A percentile compares a stretch with the other conserved stretches of the same genome.
phyloP scores from a whole-genome alignment of 345 rosid species.

The Hibiscus tridactylites region DNA sequence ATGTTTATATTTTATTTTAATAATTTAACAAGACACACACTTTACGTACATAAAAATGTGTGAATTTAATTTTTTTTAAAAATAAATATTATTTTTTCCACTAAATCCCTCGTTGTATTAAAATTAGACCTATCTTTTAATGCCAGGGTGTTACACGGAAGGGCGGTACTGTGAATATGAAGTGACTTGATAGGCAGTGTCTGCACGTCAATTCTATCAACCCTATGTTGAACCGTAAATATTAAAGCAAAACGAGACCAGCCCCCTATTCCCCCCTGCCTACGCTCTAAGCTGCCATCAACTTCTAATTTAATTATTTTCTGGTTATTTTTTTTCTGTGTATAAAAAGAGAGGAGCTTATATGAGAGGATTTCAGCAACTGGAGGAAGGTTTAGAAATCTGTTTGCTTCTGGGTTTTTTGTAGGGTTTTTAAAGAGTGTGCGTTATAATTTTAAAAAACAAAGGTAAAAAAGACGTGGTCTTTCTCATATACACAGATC shows the following conservation, averaged over 20 bases:
- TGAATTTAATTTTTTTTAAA: no score
- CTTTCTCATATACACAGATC: slow-evolving; percentile 36
- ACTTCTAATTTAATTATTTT: neutral
- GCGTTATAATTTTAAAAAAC: neutral
- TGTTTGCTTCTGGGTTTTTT: slow-evolving; percentile 16
- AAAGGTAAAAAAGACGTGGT: slow-evolving; percentile 5
- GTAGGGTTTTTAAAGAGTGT: slow-evolving; percentile 16
- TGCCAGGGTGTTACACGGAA: slow-evolving; percentile 28
- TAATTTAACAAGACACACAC: no score
- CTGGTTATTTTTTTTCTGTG: slow-evolving; percentile 5
- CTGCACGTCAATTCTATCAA: slow-evolving; percentile 33
- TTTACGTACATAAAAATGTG: no score
- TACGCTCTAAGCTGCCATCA: no score
- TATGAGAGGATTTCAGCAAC: neutral
- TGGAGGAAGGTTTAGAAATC: neutral
- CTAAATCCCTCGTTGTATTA: neutral
- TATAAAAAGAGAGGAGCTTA: neutral
- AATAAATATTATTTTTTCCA: no score
- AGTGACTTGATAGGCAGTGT: slow-evolving; percentile 38
- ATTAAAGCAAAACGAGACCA: slow-evolving; percentile 8
- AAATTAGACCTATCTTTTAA: slow-evolving; percentile 18
- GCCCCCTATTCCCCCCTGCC: neutral
- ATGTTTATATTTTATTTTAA: no score
- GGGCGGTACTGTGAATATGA: slow-evolving; percentile 28
- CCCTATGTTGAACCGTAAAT: slow-evolving; percentile 23